phyloP scores from a whole-genome alignment of 495 filamentous ascomycete species.

The Monascus purpureus region DNA sequence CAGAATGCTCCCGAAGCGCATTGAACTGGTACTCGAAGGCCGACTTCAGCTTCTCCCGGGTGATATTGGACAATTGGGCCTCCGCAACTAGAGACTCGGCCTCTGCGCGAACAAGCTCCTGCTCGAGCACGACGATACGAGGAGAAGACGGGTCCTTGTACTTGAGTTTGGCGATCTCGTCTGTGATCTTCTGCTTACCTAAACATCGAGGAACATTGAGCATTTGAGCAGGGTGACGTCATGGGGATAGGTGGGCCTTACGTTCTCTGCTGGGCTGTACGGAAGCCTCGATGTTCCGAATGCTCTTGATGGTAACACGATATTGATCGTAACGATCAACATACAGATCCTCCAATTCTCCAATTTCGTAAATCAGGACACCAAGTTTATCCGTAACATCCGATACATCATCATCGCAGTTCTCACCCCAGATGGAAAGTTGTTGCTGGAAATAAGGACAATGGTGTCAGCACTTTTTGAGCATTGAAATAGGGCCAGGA shows the following conservation, averaged over 20 bases:
- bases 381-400: conserved; percentile 98
- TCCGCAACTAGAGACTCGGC: conserved; percentile 96
- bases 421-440: conserved; percentile 95
- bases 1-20: conserved; percentile 91
- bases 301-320: conserved; percentile 97
- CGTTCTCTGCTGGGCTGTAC: conserved; percentile 96
- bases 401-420: conserved; percentile 92
- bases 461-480: conserved; percentile 1
- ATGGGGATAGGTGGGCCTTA: conserved; percentile 26
- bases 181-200: conserved; percentile 98
- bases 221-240: not conserved
- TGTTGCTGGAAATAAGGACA: conserved; percentile 53
- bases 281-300: conserved; percentile 95
- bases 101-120: conserved; percentile 95
- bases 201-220: conserved; percentile 1
- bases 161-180: conserved; percentile 96
- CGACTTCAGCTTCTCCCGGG: conserved; percentile 96
- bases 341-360: conserved; percentile 94
- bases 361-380: conserved; percentile 94
- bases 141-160: conserved; percentile 99
- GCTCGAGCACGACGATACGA: conserved; percentile 92
- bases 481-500: no score
- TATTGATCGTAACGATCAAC: conserved; percentile 99
- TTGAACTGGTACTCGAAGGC: conserved; percentile 98
- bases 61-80: conserved; percentile 97